These are phyloP conservation scores for Podosphaera fusca DNA, from an alignment of 2,329 filamentous ascomycete genomes.

Conservation along the genomic window DNA sequence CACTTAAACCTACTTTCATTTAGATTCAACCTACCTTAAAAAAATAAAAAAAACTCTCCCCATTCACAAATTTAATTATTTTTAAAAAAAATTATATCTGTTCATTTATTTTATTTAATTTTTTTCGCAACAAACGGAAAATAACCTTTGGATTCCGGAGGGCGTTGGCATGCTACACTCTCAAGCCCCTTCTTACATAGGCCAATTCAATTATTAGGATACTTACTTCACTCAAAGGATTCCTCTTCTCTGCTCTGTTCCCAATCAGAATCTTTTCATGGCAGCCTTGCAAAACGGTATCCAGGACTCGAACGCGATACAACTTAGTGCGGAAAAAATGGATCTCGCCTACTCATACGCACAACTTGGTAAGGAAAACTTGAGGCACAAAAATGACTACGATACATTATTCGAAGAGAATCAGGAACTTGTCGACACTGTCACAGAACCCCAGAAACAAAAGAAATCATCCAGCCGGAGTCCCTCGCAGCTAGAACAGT, in stretches of 20 bases:
- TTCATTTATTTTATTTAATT: neutral
- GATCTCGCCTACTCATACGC: neutral
- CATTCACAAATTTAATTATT: no score
- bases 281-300: neutral
- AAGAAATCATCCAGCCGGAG: neutral
- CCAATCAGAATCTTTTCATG: neutral
- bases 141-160: neutral
- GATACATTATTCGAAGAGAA: conserved; percentile 1
- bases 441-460: neutral
- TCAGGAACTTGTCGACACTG: neutral
- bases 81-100: neutral
- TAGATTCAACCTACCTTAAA: no score
- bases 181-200: neutral
- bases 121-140: neutral
- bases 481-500: neutral
- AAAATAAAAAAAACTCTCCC: no score
- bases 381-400: neutral
- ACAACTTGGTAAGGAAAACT: neutral
- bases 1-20: no score
- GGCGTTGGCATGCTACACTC: neutral
- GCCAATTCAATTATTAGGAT: neutral
- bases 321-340: neutral
- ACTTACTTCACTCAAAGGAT: neutral
- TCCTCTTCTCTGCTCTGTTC: neutral
- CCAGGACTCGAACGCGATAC: neutral